These are phyloP conservation scores for Heritiera littoralis DNA, from an alignment of 345 rosid species.

Conservation along the genomic window DNA sequence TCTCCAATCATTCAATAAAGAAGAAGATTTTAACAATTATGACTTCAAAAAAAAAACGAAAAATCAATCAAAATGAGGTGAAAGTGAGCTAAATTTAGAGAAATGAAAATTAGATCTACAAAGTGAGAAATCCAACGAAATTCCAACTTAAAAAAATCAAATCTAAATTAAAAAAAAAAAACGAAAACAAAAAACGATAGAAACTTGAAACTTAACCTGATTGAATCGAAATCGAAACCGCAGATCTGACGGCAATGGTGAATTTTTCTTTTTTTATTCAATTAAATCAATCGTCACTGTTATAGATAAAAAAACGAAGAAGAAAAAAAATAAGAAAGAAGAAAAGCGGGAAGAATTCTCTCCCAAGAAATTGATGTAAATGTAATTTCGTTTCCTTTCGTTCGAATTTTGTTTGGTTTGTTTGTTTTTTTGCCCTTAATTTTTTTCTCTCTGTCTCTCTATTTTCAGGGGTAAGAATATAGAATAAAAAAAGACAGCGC, in stretches of 20 bases:
- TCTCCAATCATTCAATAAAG: background rate
- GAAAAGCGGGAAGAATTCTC: slow-evolving; percentile 16
- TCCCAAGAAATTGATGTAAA: background rate
- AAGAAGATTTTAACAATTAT: background rate
- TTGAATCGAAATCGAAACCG: slow-evolving; percentile 28
- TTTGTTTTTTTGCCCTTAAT: background rate
- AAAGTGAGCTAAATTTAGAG: slow-evolving; percentile 17
- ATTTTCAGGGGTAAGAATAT: background rate
- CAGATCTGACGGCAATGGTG: slow-evolving; percentile 26
- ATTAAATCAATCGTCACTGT: background rate
- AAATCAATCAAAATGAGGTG: background rate
- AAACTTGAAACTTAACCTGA: slow-evolving; percentile 25
- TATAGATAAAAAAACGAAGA: background rate
- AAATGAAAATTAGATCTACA: slow-evolving; percentile 21
- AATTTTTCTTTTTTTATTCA: background rate
- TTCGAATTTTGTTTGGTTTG: background rate
- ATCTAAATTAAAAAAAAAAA: slow-evolving; percentile 26
- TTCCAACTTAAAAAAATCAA: slow-evolving; percentile 8
- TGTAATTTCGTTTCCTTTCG: background rate
- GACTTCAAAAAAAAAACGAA: background rate
- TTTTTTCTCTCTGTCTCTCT: background rate
- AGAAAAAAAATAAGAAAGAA: background rate
- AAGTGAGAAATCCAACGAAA: slow-evolving; percentile 4
- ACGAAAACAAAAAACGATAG: background rate
- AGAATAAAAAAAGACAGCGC: slow-evolving; percentile 48